phyloP scores from a whole-genome alignment of 2,329 filamentous ascomycete genomes.

The Pseudopithomyces chartarum region DNA sequence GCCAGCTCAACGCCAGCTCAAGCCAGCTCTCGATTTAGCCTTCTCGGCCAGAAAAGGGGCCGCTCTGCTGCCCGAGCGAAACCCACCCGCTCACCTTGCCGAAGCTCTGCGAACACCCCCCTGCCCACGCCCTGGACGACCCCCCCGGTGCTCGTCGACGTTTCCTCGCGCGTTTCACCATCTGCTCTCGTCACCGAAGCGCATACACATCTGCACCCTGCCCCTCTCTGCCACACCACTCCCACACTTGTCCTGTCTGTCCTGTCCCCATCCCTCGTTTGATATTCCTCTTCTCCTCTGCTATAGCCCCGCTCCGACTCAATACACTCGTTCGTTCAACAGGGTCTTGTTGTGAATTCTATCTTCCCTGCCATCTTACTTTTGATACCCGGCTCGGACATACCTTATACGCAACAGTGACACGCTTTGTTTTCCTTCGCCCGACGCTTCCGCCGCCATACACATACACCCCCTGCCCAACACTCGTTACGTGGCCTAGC shows the following conservation, averaged over 20 bases:
- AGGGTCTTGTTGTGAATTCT: conserved; percentile 13
- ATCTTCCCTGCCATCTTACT: not conserved
- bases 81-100: conserved; percentile 30
- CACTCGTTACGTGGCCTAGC: conserved; percentile 5
- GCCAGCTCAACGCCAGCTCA: no score
- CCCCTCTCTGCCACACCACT: conserved; percentile 28
- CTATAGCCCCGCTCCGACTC: conserved; percentile 25
- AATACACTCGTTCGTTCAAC: conserved; percentile 32
- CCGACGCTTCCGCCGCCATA: no score
- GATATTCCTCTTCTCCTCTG: conserved; percentile 33
- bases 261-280: conserved; percentile 47
- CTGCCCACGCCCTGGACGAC: conserved; percentile 21
- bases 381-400: not conserved
- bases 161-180: conserved; percentile 42
- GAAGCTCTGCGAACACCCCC: conserved; percentile 32
- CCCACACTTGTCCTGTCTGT: conserved; percentile 23
- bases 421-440: not conserved
- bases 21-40: conserved; percentile 19
- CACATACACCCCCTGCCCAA: conserved; percentile 8
- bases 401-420: not conserved
- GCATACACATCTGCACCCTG: conserved; percentile 28
- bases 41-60: conserved; percentile 32
- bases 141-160: conserved; percentile 29
- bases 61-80: conserved; percentile 31
- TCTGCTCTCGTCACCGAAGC: conserved; percentile 22